These are phyloP conservation scores for Aulographum hederae DNA, from an alignment of 2,329 filamentous ascomycete genomes.

Conservation along the genomic window DNA sequence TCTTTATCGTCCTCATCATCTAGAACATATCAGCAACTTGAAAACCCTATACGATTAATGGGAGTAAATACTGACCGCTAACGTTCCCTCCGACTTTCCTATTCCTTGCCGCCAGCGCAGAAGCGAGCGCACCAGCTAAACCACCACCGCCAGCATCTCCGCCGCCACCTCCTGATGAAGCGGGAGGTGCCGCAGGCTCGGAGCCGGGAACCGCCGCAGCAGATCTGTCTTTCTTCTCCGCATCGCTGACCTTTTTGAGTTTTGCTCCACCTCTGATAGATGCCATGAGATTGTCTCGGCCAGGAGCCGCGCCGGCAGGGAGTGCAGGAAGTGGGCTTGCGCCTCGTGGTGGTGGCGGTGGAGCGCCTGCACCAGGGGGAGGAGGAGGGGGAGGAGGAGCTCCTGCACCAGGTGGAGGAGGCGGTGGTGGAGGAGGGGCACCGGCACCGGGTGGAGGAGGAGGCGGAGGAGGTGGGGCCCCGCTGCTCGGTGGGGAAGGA, in stretches of 20 bases:
- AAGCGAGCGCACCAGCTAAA: slow-evolving; percentile 44
- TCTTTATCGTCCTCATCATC: slow-evolving; percentile 65
- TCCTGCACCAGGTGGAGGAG: slow-evolving; percentile 15
- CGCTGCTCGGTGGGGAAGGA: slow-evolving; percentile 10
- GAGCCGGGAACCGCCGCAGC: slow-evolving; percentile 38
- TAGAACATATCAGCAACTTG: slow-evolving; percentile 20
- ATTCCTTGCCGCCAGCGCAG: slow-evolving; percentile 71
- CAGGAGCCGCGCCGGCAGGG: slow-evolving; percentile 14
- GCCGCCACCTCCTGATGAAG: slow-evolving; percentile 31
- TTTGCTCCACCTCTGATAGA: slow-evolving; percentile 48
- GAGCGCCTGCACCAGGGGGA: slow-evolving; percentile 21
- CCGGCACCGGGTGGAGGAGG: slow-evolving; percentile 9
- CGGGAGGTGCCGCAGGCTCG: slow-evolving; percentile 9
- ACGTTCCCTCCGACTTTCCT: slow-evolving; percentile 88
- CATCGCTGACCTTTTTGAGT: slow-evolving; percentile 58
- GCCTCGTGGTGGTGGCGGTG: slow-evolving; percentile 22
- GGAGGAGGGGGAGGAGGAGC: slow-evolving; percentile 17
- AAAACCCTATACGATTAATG: slow-evolving; percentile 5
- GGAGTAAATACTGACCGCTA: slow-evolving; percentile 23
- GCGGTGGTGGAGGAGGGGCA: slow-evolving; percentile 19
- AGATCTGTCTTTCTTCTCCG: slow-evolving; percentile 55
- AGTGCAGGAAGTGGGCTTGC: slow-evolving; percentile 8
- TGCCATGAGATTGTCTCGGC: slow-evolving; percentile 40
- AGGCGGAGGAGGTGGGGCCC: slow-evolving; percentile 26
- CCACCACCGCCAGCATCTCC: slow-evolving; percentile 28